A percentile compares a stretch with the other conserved stretches of the same genome.
phyloP scores from a whole-genome alignment of 2,329 filamentous ascomycete genomes.

The Escovopsis sp. region DNA sequence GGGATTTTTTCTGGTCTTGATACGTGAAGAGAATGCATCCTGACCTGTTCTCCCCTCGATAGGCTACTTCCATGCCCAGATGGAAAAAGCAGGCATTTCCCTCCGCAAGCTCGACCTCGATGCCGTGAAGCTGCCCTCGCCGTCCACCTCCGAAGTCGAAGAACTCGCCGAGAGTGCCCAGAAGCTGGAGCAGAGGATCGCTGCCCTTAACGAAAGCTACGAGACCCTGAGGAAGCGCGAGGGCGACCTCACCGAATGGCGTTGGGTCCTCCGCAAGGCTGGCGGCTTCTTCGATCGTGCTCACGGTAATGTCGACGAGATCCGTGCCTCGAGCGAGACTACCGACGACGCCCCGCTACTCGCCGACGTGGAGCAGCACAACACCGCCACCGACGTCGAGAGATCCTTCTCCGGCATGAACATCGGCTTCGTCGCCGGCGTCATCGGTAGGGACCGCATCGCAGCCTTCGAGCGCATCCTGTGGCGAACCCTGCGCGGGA shows the following conservation, averaged over 20 bases:
- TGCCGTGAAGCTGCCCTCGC: conserved; percentile 68
- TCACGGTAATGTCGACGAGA: conserved; percentile 92
- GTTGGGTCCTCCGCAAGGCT: conserved; percentile 92
- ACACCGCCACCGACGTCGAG: conserved; percentile 51
- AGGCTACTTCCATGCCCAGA: conserved; percentile 92
- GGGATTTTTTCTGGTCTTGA: too few relatives aligned
- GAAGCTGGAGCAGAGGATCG: conserved; percentile 79
- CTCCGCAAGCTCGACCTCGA: conserved; percentile 89
- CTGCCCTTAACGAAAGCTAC: conserved; percentile 92
- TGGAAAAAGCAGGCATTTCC: conserved; percentile 80
- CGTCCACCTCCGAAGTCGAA: conserved; percentile 89
- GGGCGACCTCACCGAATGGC: conserved; percentile 94
- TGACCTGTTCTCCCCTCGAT: conserved; percentile 2
- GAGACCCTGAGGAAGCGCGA: conserved; percentile 96
- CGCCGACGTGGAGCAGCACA: conserved; percentile 80
- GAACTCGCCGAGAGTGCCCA: conserved; percentile 87
- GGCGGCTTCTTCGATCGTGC: conserved; percentile 95
- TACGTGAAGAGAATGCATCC: neutral
- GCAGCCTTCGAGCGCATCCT: conserved; percentile 93
- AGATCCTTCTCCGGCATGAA: conserved; percentile 94
- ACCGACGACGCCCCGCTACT: conserved; percentile 89
- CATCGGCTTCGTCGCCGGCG: conserved; percentile 94
- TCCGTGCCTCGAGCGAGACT: conserved; percentile 66
- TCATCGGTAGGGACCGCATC: conserved; percentile 85
- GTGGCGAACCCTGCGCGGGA: conserved; percentile 92